Evolutionary conservation across 2,329 filamentous ascomycete genomes (phyloP).

Genomic region (Botrytis squamosa): DNA sequence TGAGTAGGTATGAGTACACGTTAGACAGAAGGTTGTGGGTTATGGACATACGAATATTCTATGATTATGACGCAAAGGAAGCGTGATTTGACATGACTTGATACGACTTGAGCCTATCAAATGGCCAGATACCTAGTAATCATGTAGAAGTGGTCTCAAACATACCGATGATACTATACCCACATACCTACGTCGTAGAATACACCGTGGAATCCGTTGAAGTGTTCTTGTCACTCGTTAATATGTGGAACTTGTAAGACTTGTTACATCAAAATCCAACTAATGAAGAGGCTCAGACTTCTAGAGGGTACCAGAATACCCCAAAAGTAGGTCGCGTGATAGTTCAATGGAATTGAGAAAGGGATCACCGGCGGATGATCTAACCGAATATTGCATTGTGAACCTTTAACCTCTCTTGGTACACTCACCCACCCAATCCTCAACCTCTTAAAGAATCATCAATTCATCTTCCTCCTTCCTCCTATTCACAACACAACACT

Average conservation of each 20-base stretch:
- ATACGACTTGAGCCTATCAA: background rate
- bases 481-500: background rate
- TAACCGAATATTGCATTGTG: slow-evolving; percentile 10
- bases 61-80: background rate
- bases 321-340: slow-evolving; percentile 9
- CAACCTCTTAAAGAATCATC: slow-evolving; percentile 10
- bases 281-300: background rate
- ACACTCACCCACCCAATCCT: background rate
- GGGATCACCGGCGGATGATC: background rate
- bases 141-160: background rate
- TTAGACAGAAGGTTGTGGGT: background rate
- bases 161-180: background rate
- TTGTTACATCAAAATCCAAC: background rate
- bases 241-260: background rate
- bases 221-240: background rate
- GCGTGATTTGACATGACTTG: background rate
- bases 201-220: background rate
- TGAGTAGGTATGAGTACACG: background rate
- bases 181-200: background rate
- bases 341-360: background rate
- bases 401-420: slow-evolving; percentile 2
- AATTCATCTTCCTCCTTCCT: background rate
- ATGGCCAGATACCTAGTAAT: background rate
- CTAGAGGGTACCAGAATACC: background rate
- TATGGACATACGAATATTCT: background rate